Evolutionary conservation across 1,284 basidiomycete species (phyloP).

Genomic region (Laetiporus sulphureus): DNA sequence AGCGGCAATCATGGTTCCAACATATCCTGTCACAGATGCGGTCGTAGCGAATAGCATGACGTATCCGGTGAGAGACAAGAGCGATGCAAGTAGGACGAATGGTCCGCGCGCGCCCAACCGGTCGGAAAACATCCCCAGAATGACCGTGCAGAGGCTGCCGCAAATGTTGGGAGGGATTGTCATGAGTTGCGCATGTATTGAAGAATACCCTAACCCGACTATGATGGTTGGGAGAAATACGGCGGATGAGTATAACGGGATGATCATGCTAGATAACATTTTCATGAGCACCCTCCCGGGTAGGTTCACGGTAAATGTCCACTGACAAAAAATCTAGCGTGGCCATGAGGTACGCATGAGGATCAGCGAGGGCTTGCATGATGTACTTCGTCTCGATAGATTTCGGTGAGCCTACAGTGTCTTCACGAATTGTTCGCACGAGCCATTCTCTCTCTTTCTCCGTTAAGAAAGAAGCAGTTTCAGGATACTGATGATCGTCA

Average conservation of each 20-base stretch:
- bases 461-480: constrained; percentile 26
- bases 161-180: constrained; percentile 15
- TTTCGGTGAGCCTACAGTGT: constrained; percentile 13
- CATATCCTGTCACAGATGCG: constrained; percentile 47
- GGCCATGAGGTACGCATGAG: constrained; percentile 11
- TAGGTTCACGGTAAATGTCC: not conserved
- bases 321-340: not conserved
- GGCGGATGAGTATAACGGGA: constrained; percentile 11
- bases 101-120: constrained; percentile 31
- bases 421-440: constrained; percentile 25
- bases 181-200: constrained; percentile 19
- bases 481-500: constrained; percentile 22
- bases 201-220: constrained; percentile 20
- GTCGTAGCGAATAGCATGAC: constrained; percentile 45
- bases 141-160: constrained; percentile 11
- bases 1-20: constrained; percentile 51
- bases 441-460: constrained; percentile 25
- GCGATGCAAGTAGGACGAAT: constrained; percentile 48
- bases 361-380: constrained; percentile 17
- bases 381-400: constrained; percentile 20
- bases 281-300: not conserved
- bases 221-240: constrained; percentile 26
- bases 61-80: constrained; percentile 55
- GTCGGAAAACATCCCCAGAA: constrained; percentile 10
- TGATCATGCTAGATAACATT: constrained; percentile 25